Evolutionary conservation across 2,329 filamentous ascomycete species (phyloP), one percentile per base, ranked within the genome.

Genomic region (Colletotrichum gloeosporioides): DNA sequence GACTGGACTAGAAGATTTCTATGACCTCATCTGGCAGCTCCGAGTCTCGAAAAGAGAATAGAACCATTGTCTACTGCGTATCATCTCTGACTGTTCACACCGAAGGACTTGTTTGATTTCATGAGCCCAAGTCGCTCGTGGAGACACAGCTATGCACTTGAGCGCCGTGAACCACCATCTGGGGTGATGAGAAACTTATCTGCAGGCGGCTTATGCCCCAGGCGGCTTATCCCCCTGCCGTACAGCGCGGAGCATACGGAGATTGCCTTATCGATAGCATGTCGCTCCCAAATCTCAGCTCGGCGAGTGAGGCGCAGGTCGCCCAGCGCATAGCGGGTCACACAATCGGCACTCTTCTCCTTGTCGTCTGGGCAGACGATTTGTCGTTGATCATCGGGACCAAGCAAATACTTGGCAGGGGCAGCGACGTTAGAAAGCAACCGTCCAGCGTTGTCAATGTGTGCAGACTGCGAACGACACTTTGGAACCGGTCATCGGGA

Each of bases 241-340:
- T 32, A 15, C 18, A 49, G 57, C 65, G 32, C 67, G 61, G 39
- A 72, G 31, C 61, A 31, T 22, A 39, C 53, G 55, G 62, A 67
- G n/a, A 66, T 67, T 55, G 69, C 53, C 53, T 72, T 72, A 71
- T 74, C 73, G 73, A 75, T 67, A 67, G 18, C 53, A 27, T 25
- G 18, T 31, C 10, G 59, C 31, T 57, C 61, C 55, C 71, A 34
- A 49, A 34, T 44, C 25, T 73, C 73, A 76, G 70, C 74, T 74
- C 29, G 27, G 59, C 34, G n/a, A 73, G 25, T 49, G 64, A 76
- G 70, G 74, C 74, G 74, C 74, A 76, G 73, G 27, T 59, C 49
- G 10, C 66, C 22, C n/a, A 59, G 44, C 31, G 57, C 73, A n/a
- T 55, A 34, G 44, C 44, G 69, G 72, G 67, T 34, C 67, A n/a